Base-by-base conservation (phyloP, 768 basidiomycete species). In the Suillus lakei region DNA sequence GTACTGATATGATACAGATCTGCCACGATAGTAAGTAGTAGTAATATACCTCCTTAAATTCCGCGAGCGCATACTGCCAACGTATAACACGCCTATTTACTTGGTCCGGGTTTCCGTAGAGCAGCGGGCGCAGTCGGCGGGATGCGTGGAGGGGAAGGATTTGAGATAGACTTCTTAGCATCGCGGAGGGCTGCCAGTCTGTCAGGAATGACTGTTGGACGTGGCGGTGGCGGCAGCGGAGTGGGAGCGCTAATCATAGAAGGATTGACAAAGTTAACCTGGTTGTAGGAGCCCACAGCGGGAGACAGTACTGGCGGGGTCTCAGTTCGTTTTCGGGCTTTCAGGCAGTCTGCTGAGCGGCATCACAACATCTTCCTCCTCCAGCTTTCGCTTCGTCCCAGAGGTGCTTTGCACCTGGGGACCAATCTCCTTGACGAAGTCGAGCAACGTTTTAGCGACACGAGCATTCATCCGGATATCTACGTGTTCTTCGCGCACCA, bases 381-480 rank as follows among this genome's bases (percentile, higher is more conserved):
- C 77, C 41, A 76, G 39, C 64, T 77, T 78, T 26, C 76, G 61
- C 38, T 77, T 77, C 0, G 43, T 1, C 3, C 66, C 69, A 3
- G 3, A 21, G 0, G 63, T 39, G 4, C 21, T 1, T 9, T 26
- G 38, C 46, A 15, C 16, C 15, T 64, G 67, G 41, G 68, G 46
- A 15, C 73, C 67, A 62, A 73, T 62, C 0, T 76, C 76, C 54
- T 73, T 72, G 61, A 92, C 80, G 67, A 86, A 90, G 10, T 81
- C 80, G 9, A 86, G 71, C 77, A 92, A 76, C 6, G 83, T 81
- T 76, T 82, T 86, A 68, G 82, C 78, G 34, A 91, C 86, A 8
- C 84, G 79, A 2, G 70, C 68, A 66, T 93, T 93, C 80, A 86
- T 81, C 62, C 91, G 82, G 36, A 94, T 85, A 74, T 93, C 92